Evolutionary conservation across 2,329 filamentous ascomycete genomes (phyloP).

Genomic region (Paracorniculantispora psalliotae): DNA sequence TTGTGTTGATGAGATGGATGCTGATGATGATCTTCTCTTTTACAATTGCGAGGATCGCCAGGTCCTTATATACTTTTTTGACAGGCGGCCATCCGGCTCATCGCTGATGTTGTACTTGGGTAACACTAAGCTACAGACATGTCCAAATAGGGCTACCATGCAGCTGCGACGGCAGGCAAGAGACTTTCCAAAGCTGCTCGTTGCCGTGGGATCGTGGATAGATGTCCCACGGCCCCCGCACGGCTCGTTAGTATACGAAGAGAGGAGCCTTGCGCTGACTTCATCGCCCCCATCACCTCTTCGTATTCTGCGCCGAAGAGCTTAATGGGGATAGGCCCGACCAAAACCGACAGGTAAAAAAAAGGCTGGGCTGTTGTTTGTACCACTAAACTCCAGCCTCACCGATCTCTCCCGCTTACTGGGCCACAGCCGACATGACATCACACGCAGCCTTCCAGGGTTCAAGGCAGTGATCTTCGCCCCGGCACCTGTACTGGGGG

Average conservation of each 20-base stretch:
- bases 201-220: not conserved
- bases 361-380: not conserved
- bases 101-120: not conserved
- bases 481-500: not conserved
- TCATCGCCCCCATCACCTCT: not conserved
- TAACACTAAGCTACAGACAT: not conserved
- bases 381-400: not conserved
- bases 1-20: not conserved
- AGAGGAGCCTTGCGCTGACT: not conserved
- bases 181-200: not conserved
- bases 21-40: not conserved
- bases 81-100: not conserved
- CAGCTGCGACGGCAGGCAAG: not conserved
- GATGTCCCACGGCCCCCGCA: not conserved
- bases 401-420: constrained; percentile 6
- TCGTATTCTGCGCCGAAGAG: not conserved
- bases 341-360: not conserved
- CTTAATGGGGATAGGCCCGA: not conserved
- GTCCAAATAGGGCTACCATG: not conserved
- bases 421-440: not conserved
- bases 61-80: not conserved
- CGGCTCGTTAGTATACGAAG: constrained; percentile 1
- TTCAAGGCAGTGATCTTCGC: not conserved
- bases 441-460: not conserved
- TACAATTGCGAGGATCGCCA: not conserved